Base-by-base conservation (phyloP, 805 yeast genomes). In the Starmera pachycereana region DNA sequence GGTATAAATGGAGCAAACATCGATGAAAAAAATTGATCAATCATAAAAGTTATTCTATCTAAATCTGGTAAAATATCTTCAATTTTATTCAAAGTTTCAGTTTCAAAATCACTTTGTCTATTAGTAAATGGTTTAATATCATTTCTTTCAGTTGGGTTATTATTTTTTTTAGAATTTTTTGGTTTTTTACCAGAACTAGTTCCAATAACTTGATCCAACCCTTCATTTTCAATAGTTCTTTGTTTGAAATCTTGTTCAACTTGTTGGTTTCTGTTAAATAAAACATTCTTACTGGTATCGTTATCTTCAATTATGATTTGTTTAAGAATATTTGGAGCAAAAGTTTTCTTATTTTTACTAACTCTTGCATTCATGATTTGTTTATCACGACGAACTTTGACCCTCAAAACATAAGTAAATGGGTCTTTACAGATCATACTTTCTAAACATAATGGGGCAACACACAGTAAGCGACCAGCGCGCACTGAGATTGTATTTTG, bases 211-310 rank as follows among this genome's bases (percentile, higher is more conserved):
- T 66, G 72, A 16, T 56, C 62, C 4, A 61, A 37, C 2, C 69
- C 68, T 40, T 63, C 68, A 35, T 60, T 56, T 37, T 66, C 68
- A 19, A 58, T 44, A 37, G 62, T 41, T 14, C 57, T 54, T 16
- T 53, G 49, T 31, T 57, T 48, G 40, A 66, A 63, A 9, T 55
- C 56, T 33, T 48, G 51, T 33, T 58, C 61, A 2, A 44, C 44
- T 11, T 44, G 42, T n/a, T 43, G 45, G 9, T 22, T 22, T 22
- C 27, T 22, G 6, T 22, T 22, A 8, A 22, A 22, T 22, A 42
- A 29, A 2, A 38, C 25, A 19, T 40, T 38, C 12, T 39, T 48
- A 8, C 22, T 46, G 44, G 32, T 38, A 6, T 38, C 39, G 12
- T 39, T 43, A 25, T 50, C 56, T 11, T 48, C 51, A 13, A 49